Percentiles rank a stretch among this genome's conserved stretches.
These are phyloP conservation scores for Caryopteris hybrid DNA, from an alignment of 305 asterid genomes.

Conservation along the genomic window DNA sequence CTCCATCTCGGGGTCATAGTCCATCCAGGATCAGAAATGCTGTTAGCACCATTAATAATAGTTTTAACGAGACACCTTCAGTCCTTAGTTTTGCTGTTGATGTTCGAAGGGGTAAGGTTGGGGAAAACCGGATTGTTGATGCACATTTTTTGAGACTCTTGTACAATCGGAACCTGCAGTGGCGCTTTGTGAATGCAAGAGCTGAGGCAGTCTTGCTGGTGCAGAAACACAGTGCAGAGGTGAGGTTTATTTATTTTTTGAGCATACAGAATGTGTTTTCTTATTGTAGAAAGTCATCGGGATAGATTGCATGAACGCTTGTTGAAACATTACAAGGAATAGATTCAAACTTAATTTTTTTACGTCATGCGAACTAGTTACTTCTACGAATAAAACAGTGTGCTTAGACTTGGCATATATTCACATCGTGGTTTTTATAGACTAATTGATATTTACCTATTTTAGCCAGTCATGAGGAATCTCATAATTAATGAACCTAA, in stretches of 20 bases:
- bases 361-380: too few relatives aligned
- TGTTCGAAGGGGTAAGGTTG: slow-evolving; percentile 89
- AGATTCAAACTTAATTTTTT: too few relatives aligned
- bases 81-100: slow-evolving; percentile 93
- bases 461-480: too few relatives aligned
- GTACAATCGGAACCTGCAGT: slow-evolving; percentile 86
- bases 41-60: slow-evolving; percentile 68
- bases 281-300: too few relatives aligned
- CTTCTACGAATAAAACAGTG: too few relatives aligned
- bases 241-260: slow-evolving; percentile 26
- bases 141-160: slow-evolving; percentile 86
- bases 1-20: slow-evolving; percentile 67
- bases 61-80: slow-evolving; percentile 66
- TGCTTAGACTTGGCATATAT: too few relatives aligned
- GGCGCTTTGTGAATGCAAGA: slow-evolving; percentile 89
- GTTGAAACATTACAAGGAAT: too few relatives aligned
- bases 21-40: slow-evolving; percentile 68
- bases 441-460: too few relatives aligned
- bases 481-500: too few relatives aligned
- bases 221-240: slow-evolving; percentile 86
- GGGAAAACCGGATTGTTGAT: slow-evolving; percentile 73
- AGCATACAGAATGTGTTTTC: too few relatives aligned
- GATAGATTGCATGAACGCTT: too few relatives aligned
- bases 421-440: too few relatives aligned
- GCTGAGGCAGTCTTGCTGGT: slow-evolving; percentile 60